A percentile compares a stretch with the other conserved stretches of the same genome.
phyloP scores from a whole-genome alignment of 257 asterid species.

The Buddleja alternifolia region DNA sequence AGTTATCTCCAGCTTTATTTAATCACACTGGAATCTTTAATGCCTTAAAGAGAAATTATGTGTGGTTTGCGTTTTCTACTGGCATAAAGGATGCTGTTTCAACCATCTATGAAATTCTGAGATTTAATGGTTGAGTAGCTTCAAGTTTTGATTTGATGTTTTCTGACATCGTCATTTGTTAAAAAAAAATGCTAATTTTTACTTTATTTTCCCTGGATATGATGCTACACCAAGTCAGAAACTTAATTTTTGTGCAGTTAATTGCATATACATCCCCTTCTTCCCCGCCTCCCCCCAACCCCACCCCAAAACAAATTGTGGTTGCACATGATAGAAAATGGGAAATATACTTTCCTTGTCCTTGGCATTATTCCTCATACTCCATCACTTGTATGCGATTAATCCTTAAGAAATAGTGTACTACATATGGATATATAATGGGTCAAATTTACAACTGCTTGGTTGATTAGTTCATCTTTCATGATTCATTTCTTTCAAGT shows the following conservation, averaged over 20 bases:
- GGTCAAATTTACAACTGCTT: too few relatives aligned
- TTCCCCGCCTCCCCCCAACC: not conserved
- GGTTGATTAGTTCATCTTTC: too few relatives aligned
- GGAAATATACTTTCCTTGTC: not conserved
- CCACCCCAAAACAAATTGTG: too few relatives aligned
- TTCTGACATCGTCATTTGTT: not conserved
- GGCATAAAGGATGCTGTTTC: not conserved
- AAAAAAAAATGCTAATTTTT: not conserved
- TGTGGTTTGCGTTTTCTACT: constrained; percentile 13
- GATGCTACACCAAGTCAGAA: not conserved
- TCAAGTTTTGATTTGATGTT: not conserved
- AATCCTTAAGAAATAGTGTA: too few relatives aligned
- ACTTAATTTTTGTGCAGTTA: not conserved
- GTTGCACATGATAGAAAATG: not conserved
- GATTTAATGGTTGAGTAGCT: not conserved
- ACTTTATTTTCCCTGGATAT: not conserved
- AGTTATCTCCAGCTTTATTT: constrained; percentile 18
- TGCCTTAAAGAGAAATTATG: not conserved
- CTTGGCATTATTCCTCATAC: not conserved
- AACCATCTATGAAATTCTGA: not conserved
- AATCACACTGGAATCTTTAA: constrained; percentile 4
- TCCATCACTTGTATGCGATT: too few relatives aligned
- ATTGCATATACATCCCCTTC: not conserved
- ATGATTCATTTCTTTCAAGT: not conserved
- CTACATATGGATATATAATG: too few relatives aligned